Evolutionary conservation across 139 green algal genomes (phyloP).

Genomic region (Chlamydomonas schloesseri): DNA sequence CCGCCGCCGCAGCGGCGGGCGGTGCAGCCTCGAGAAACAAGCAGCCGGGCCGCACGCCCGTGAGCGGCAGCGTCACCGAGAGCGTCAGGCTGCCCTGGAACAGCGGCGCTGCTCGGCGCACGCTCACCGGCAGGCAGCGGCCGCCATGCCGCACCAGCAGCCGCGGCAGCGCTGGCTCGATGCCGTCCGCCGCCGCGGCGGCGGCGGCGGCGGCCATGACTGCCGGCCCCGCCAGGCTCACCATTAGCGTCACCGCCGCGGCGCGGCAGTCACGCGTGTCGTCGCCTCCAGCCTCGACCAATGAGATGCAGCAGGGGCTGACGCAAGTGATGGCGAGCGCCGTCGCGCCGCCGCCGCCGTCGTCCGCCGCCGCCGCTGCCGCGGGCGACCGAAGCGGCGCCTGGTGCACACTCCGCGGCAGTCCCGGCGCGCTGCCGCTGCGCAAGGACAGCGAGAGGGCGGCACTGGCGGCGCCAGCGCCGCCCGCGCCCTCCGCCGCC

Average conservation of each 20-base stretch:
- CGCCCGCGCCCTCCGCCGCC: not conserved
- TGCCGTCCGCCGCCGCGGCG: too few species aligned
- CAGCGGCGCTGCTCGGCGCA: not conserved
- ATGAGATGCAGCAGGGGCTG: constrained; percentile 11
- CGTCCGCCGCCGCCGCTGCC: not conserved
- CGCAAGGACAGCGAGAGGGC: too few species aligned
- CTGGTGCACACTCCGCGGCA: not conserved
- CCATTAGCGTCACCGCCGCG: not conserved
- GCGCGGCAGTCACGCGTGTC: not conserved
- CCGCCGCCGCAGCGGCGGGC: not conserved
- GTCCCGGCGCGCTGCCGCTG: too few species aligned
- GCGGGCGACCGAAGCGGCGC: not conserved
- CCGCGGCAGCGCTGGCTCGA: not conserved
- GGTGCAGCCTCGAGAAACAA: constrained; percentile 19
- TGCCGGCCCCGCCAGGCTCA: not conserved
- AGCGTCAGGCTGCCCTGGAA: not conserved
- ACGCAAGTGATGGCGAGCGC: constrained; percentile 19
- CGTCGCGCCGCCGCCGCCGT: not conserved
- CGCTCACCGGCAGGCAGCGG: constrained; percentile 9
- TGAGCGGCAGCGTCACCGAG: not conserved
- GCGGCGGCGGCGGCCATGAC: not conserved
- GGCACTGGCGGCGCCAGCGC: not conserved
- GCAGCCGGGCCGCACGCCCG: not conserved
- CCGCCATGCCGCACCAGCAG: constrained; percentile 16
- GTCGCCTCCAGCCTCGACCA: not conserved